Base-by-base conservation (phyloP, 2,329 filamentous ascomycete species). In the Rugonectria rugulosa region DNA sequence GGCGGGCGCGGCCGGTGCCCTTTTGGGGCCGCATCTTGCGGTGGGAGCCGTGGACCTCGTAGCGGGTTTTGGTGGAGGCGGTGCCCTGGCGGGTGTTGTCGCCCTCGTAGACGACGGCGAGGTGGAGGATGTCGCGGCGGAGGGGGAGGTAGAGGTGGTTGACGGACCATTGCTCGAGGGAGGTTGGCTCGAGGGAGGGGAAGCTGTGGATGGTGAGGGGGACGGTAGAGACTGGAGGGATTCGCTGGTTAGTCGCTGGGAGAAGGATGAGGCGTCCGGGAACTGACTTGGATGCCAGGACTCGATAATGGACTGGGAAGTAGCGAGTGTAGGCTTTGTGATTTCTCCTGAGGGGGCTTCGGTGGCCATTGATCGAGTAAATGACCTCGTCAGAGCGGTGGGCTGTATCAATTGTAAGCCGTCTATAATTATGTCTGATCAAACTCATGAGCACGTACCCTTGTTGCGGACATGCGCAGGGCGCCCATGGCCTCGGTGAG, bases 81-180 rank as follows among this genome's bases (percentile, higher is more conserved):
- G 92, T 96, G 62, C 95, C 95, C 73, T 92, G 89, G 24, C 95
- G 88, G 52, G 91, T 90, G 70, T 81, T 85, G 78, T 98, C 94
- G 64, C 91, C 95, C 78, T 99, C 95, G 81, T 89, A 98, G 66
- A 97, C 79, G 55, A 99, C 86, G 55, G 95, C 95, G 62, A 91
- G 87, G 78, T 99, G 94, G 49, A 99, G 87, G 62, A 99, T 87
- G 74, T 99, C 95, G 72, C 89, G 88, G 56, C 95, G 90, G 41
- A 97, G 83, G 3, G 95, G 95, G 27, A 98, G 85, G 70, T 90
- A 80, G 38, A 99, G 89, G 75, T 97, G 92, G 68, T 90, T 89
- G 57, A 87, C 80, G 34, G 90, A 88, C 80, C 93, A 98, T 68
- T 85, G 77, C 71, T 91, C 86, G 73, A 96, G 89, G 45, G 86